phyloP scores from a whole-genome alignment of 345 rosid species.

The Populus alba region DNA sequence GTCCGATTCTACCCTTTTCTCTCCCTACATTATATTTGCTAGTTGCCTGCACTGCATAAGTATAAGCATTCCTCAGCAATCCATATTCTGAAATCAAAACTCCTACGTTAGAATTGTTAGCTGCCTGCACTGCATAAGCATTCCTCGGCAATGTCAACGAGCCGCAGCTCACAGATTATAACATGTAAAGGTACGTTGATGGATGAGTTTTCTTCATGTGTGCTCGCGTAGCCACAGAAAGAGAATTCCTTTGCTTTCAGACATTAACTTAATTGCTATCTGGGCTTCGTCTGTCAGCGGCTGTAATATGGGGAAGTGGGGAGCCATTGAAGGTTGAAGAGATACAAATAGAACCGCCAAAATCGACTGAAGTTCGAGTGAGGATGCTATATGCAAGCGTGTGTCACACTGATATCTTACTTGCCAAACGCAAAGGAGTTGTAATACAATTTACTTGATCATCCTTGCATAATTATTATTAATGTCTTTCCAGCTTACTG shows the following conservation, averaged over 20 bases:
- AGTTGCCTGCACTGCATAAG: too few species aligned
- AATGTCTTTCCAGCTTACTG: not conserved
- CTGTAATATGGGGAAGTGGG: conserved; percentile 54
- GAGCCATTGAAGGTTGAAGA: conserved; percentile 52
- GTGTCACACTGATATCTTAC: conserved; percentile 54
- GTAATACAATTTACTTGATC: conserved; percentile 7
- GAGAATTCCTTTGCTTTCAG: too few species aligned
- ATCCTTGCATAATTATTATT: not conserved
- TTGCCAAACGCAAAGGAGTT: conserved; percentile 29
- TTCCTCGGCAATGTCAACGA: not conserved
- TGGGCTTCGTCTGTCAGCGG: conserved; percentile 25
- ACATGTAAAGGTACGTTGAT: conserved; percentile 19
- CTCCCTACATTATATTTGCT: too few species aligned
- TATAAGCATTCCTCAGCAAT: too few species aligned
- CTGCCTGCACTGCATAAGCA: too few species aligned
- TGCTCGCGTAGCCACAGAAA: not conserved
- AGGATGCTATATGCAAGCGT: conserved; percentile 59
- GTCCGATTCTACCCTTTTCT: too few species aligned
- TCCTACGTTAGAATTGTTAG: too few species aligned
- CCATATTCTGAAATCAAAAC: too few species aligned
- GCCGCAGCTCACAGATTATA: conserved; percentile 10
- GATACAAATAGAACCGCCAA: conserved; percentile 62
- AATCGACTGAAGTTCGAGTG: conserved; percentile 53
- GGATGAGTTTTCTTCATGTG: not conserved
- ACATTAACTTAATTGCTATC: too few species aligned